Evolutionary conservation across 192 early-diverging fungal genomes (phyloP).

Genomic region (Umbelopsis sp.): DNA sequence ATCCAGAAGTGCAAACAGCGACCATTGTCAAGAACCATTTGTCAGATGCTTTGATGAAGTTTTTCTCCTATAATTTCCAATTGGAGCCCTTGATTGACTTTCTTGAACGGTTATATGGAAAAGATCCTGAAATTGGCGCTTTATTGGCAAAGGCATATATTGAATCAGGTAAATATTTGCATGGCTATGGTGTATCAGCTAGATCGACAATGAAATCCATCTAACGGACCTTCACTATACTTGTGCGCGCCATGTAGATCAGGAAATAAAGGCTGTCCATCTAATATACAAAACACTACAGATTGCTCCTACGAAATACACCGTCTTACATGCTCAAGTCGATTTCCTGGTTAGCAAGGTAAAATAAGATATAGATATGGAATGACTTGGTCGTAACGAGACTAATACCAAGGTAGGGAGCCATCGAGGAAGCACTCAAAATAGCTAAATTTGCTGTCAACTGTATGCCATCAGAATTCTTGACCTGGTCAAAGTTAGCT

Average conservation of each 20-base stretch:
- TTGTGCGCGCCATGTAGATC: slow-evolving; percentile 49
- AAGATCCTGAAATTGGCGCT: slow-evolving; percentile 89
- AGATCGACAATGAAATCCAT: not conserved
- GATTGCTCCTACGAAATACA: slow-evolving; percentile 76
- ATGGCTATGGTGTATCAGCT: not conserved
- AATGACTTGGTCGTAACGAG: not conserved
- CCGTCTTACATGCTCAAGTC: slow-evolving; percentile 85
- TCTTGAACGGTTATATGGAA: slow-evolving; percentile 72
- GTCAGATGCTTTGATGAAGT: slow-evolving; percentile 85
- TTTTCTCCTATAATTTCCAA: slow-evolving; percentile 84
- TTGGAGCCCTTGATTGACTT: slow-evolving; percentile 77
- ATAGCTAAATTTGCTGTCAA: slow-evolving; percentile 95
- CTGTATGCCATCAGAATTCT: slow-evolving; percentile 92
- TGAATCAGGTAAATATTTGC: slow-evolving; percentile 27
- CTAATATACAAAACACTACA: slow-evolving; percentile 84
- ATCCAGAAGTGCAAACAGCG: slow-evolving; percentile 91
- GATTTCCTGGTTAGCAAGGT: slow-evolving; percentile 87
- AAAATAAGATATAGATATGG: not conserved
- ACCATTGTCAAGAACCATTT: slow-evolving; percentile 89
- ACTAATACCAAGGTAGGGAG: slow-evolving; percentile 42
- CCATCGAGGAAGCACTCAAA: slow-evolving; percentile 75
- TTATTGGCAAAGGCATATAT: slow-evolving; percentile 83
- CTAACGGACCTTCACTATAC: no score
- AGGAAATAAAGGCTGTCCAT: slow-evolving; percentile 92
- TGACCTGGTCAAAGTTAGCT: slow-evolving; percentile 94